Evolutionary conservation across 768 basidiomycete genomes (phyloP).

Genomic region (Tulasnella sp.): DNA sequence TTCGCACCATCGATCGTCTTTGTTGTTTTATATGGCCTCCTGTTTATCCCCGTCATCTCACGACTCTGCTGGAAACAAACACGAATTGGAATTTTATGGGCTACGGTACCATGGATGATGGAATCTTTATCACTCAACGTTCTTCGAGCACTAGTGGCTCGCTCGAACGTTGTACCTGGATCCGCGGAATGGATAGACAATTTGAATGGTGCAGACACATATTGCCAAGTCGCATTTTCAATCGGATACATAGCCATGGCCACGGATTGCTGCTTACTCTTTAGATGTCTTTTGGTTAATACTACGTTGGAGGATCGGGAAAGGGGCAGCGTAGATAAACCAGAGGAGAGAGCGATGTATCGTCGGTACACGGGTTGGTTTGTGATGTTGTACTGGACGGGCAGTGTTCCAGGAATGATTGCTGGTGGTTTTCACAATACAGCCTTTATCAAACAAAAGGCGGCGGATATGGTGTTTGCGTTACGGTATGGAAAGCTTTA

Average conservation of each 20-base stretch:
- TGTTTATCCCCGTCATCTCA: background rate
- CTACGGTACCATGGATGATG: background rate
- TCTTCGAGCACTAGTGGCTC: background rate
- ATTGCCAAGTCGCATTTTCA: background rate
- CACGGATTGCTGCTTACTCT: background rate
- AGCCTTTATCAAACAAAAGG: background rate
- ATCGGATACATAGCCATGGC: background rate
- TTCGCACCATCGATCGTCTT: slow-evolving; percentile 2
- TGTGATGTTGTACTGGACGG: background rate
- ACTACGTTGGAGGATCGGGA: slow-evolving; percentile 3
- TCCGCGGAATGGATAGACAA: background rate
- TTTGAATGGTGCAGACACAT: background rate
- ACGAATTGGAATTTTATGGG: background rate
- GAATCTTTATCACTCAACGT: background rate
- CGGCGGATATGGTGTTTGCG: background rate
- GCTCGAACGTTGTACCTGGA: background rate
- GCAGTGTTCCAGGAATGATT: background rate
- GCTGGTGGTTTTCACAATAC: background rate
- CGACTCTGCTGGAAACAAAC: background rate
- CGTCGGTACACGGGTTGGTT: background rate
- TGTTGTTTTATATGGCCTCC: background rate
- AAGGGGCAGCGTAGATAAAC: slow-evolving; percentile 3
- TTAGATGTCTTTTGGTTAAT: background rate
- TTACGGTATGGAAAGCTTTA: background rate
- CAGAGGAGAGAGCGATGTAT: background rate